Base-by-base conservation (phyloP, 1,284 basidiomycete genomes). In the Chiua sp. region DNA sequence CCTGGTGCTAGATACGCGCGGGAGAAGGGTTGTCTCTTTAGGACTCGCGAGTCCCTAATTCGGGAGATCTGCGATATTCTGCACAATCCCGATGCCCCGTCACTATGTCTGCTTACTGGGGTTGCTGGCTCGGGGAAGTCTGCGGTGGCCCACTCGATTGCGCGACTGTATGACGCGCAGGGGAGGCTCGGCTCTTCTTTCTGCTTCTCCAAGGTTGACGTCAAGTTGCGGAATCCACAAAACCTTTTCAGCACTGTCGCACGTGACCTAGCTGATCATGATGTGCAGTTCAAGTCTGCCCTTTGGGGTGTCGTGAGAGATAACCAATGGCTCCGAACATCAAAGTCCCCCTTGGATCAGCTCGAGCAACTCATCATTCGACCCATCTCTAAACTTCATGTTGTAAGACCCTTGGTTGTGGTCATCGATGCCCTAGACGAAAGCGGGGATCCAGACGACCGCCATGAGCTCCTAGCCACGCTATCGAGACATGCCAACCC, bases 201-300 rank as follows among this genome's bases (percentile, higher is more conserved):
- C 37, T 63, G 61, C 35, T 63, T 63, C 12, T 11, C 50, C 18
- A 52, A 53, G 1, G 28, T 42, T 15, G 56, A 63, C 7, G 30
- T 53, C 2, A 39, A 47, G 1, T 55, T 4, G 28, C 57, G 53
- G 7, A 63, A 63, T 18, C 62, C 58, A 8, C 32, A 32, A 47
- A 63, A 63, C 15, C 22, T 60, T 3, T 53, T 60, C 42, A 63
- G 50, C 7, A 63, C 57, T 2, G 37, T 59, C 6, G 44, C 60
- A 0, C 53, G 37, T 3, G 51, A 63, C 10, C 60, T 62, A 5
- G 30, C 44, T 1, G 62, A 63, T 11, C 52, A 32, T 1, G 47
- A 57, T 20, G 0, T 22, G 0, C 54, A 50, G 26, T 63, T 39
- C 42, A 53, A 35, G 30, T 7, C 26, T 0, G 51, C 28, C 0